phyloP scores from a whole-genome alignment of 345 rosid genomes.

The Moricandia moricandioides region DNA sequence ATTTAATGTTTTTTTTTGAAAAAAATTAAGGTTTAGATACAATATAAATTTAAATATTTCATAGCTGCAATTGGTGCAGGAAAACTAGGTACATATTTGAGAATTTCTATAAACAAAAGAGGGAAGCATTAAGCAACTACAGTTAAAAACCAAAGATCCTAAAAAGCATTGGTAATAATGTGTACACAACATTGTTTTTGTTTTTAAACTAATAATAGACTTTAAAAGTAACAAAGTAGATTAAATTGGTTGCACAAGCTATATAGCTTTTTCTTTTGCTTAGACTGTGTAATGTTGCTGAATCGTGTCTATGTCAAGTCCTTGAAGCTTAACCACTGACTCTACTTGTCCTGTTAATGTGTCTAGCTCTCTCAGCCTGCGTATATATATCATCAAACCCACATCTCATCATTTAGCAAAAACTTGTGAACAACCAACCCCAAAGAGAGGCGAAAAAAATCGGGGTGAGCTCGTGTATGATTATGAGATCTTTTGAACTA shows the following conservation, averaged over 20 bases:
- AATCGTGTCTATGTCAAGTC: slow-evolving; percentile 77
- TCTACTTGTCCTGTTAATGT: slow-evolving; percentile 84
- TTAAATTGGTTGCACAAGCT: background rate
- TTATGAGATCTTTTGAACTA: background rate
- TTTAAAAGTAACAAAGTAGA: background rate
- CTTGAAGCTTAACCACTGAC: slow-evolving; percentile 82
- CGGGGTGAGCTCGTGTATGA: background rate
- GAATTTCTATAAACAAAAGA: background rate
- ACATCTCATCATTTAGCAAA: slow-evolving; percentile 1
- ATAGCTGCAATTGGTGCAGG: no score
- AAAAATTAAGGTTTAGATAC: no score
- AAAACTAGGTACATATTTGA: no score
- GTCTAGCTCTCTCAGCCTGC: slow-evolving; percentile 72
- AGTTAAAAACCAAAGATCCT: background rate
- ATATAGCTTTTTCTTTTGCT: slow-evolving; percentile 1
- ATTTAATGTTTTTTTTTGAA: no score
- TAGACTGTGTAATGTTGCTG: slow-evolving; percentile 79
- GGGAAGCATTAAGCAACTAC: background rate
- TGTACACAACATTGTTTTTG: background rate
- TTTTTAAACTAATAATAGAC: background rate
- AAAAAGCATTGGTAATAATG: background rate
- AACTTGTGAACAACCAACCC: background rate
- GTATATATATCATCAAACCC: background rate
- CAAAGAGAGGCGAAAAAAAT: background rate
- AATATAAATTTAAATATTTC: no score